Conservation (phyloP, 169 alveolate species). For the Theileria parva region DNA sequence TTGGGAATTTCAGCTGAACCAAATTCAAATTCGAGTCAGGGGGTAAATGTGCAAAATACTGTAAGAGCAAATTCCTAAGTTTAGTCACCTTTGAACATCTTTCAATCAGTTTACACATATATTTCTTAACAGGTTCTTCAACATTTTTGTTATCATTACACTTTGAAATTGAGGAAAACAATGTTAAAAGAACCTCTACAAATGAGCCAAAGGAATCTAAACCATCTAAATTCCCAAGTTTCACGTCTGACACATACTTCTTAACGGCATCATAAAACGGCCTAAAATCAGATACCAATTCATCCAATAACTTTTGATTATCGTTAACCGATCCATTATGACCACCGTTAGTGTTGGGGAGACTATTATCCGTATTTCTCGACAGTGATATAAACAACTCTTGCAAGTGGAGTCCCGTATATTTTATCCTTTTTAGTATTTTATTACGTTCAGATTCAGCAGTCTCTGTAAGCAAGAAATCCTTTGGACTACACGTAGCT, state of each 20-base stretch:
- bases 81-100: neutral
- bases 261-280: neutral
- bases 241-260: neutral
- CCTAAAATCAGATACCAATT: neutral
- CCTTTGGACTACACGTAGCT: constrained; percentile 93
- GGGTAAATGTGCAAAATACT: neutral
- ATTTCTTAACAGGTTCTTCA: neutral
- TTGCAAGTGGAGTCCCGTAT: constrained; percentile 73
- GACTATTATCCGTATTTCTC: neutral
- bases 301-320: neutral
- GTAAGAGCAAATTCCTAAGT: neutral
- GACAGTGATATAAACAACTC: constrained; percentile 48
- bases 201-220: neutral
- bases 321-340: too few species aligned
- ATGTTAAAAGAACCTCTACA: neutral
- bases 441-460: constrained; percentile 82
- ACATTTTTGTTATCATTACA: neutral
- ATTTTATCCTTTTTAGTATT: constrained; percentile 69
- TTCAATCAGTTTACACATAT: neutral
- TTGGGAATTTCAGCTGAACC: constrained; percentile 10
- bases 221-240: neutral
- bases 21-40: neutral
- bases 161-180: neutral
- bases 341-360: neutral
- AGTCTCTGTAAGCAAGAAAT: constrained; percentile 84